Evolutionary conservation across 345 rosid genomes (phyloP), one percentile per base, ranked within the genome.

Genomic region (Rhizophora mangle): DNA sequence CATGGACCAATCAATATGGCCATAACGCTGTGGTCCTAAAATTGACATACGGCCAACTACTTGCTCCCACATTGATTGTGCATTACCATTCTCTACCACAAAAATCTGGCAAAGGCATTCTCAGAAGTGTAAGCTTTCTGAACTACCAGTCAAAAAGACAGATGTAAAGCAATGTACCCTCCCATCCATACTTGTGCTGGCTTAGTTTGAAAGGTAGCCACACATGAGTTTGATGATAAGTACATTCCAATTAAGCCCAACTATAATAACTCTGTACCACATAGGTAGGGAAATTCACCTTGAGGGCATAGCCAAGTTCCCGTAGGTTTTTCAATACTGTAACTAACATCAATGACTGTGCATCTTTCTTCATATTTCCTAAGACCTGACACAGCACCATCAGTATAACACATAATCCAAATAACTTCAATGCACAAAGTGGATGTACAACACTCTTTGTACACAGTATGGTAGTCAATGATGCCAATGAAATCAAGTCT

Each of bases 1-100:
- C 98, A 84, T 82, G 71, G 96, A 85, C 97, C 98, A 94, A 79
- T 94, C 98, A 82, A 85, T 22, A 64, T 68, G 85, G 62, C 79
- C 83, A 79, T 70, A 71, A 76, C 73, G 85, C 68, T 84, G 83
- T 36, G 78, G 75, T 73, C 75, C 84, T 65, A 89, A 79, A 72
- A 82, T 15, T 71, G 83, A 85, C 61, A 88, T 76, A 46, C 68
- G 87, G 65, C 80, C 82, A 71, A 81, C 79, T 74, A 89, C 67
- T 66, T 84, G 80, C 82, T 89, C 89, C 97, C 94, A 94, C 65
- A 81, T 51, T 67, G 89, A 71, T 61, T 49, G 78, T 57, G 88
- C 83, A 74, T 85, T 64, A 24, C 95, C 91, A 81, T 78, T 73
- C 79, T 76, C 86, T 56, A 85, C 74, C 6, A 89, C 86, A 78